Evolutionary conservation across 495 filamentous ascomycete species (phyloP).

Genomic region (Tuber umbilicatum): DNA sequence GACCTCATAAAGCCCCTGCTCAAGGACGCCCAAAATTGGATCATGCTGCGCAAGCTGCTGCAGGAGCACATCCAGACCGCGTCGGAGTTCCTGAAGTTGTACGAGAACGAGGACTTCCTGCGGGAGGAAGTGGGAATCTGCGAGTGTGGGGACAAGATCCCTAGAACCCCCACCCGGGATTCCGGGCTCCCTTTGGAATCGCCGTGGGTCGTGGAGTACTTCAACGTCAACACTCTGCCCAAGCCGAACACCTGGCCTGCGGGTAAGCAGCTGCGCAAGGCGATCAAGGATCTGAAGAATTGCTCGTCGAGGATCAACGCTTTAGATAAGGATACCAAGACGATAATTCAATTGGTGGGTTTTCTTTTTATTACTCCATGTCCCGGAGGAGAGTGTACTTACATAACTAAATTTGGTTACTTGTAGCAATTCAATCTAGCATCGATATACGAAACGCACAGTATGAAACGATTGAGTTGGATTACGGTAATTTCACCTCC

Average conservation of each 20-base stretch:
- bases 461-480: slow-evolving; percentile 45
- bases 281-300: slow-evolving; percentile 24
- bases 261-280: neutral
- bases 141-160: neutral
- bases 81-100: slow-evolving; percentile 11
- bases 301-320: slow-evolving; percentile 20
- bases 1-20: slow-evolving; percentile 22
- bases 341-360: slow-evolving; percentile 28
- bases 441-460: slow-evolving; percentile 41
- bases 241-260: neutral
- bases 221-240: neutral
- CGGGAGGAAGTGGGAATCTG: slow-evolving; percentile 23
- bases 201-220: neutral
- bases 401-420: neutral
- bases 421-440: slow-evolving; percentile 41
- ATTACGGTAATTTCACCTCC: slow-evolving; percentile 37
- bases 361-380: neutral
- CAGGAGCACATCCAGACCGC: slow-evolving; percentile 19
- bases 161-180: neutral
- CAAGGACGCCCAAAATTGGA: slow-evolving; percentile 31
- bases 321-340: slow-evolving; percentile 28
- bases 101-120: slow-evolving; percentile 11
- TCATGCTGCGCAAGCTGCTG: slow-evolving; percentile 22
- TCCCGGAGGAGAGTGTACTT: neutral
- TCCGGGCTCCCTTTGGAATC: neutral